Conservation (phyloP, 148 eudicot species). For the Amaranthus hypochondriacus region DNA sequence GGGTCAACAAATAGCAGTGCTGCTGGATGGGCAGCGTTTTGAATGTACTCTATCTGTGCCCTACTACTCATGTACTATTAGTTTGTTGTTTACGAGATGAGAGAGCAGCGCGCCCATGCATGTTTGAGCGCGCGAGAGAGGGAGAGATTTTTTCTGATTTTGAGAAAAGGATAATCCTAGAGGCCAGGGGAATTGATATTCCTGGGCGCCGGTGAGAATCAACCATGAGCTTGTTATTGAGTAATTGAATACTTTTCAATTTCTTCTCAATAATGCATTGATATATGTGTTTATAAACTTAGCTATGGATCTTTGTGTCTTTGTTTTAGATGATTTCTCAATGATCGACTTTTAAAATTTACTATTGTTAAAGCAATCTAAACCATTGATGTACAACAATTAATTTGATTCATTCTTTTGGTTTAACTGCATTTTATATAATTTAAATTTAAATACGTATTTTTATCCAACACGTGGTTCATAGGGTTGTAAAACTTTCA, state of each 20-base stretch:
- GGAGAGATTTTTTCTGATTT: conserved; percentile 8
- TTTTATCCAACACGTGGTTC: too few species aligned
- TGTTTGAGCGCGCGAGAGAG: conserved; percentile 10
- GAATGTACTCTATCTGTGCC: conserved; percentile 18
- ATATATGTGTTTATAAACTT: conserved; percentile 17
- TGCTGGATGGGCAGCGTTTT: conserved; percentile 99
- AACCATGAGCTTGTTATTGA: conserved; percentile 16
- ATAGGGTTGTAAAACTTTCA: too few species aligned
- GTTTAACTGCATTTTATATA: too few species aligned
- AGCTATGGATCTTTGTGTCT: too few species aligned
- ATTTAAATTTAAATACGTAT: too few species aligned
- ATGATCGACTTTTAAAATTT: too few species aligned
- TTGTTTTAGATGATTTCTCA: too few species aligned
- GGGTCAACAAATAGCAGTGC: conserved; percentile 64
- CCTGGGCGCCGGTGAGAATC: conserved; percentile 9
- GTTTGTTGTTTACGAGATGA: conserved; percentile 31
- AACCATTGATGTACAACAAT: too few species aligned
- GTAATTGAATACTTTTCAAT: conserved; percentile 9
- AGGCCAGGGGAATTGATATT: neutral
- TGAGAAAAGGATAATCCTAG: too few species aligned
- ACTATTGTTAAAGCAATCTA: too few species aligned
- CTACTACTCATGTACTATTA: conserved; percentile 18
- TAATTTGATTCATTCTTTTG: too few species aligned
- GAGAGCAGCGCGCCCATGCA: conserved; percentile 13
- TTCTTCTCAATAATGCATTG: conserved; percentile 19